These are phyloP conservation scores for Phaffia tasmanica DNA, from an alignment of 768 basidiomycete species.

Conservation along the genomic window DNA sequence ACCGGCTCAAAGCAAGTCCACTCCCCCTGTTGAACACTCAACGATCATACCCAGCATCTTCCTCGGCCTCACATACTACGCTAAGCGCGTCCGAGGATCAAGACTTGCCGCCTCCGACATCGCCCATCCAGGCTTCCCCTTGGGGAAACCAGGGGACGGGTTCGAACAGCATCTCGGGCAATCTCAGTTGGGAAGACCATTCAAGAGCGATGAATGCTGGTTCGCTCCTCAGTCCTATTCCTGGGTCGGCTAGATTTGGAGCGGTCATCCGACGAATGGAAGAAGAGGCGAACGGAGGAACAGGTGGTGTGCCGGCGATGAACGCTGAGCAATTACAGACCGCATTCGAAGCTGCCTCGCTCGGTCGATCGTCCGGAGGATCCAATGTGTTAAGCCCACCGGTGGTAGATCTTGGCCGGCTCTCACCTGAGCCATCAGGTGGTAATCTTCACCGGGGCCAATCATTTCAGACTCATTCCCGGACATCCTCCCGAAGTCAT, in stretches of 20 bases:
- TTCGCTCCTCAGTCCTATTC: slow-evolving; percentile 3
- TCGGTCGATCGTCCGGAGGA: slow-evolving; percentile 1
- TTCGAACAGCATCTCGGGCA: slow-evolving; percentile 2
- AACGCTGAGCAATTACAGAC: not conserved
- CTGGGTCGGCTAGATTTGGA: not conserved
- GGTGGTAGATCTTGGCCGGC: slow-evolving; percentile 1
- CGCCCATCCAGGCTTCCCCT: not conserved
- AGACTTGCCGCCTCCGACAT: slow-evolving; percentile 11
- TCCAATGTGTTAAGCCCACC: not conserved
- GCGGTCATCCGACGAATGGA: not conserved
- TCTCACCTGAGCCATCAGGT: not conserved
- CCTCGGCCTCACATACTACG: slow-evolving; percentile 1
- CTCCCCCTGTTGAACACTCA: slow-evolving; percentile 1
- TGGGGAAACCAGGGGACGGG: slow-evolving; percentile 2
- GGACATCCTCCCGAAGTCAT: slow-evolving; percentile 3
- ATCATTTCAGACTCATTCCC: not conserved
- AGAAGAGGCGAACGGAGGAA: slow-evolving; percentile 4
- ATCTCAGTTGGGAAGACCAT: too few species aligned
- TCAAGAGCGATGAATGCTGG: too few species aligned
- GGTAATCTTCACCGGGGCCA: not conserved
- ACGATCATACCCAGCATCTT: not conserved
- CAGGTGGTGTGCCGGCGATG: not conserved
- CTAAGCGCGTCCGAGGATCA: not conserved
- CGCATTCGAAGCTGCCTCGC: not conserved
- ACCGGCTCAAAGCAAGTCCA: slow-evolving; percentile 13